phyloP scores from a whole-genome alignment of 106 monocot species.

The Allium fistulosum region DNA sequence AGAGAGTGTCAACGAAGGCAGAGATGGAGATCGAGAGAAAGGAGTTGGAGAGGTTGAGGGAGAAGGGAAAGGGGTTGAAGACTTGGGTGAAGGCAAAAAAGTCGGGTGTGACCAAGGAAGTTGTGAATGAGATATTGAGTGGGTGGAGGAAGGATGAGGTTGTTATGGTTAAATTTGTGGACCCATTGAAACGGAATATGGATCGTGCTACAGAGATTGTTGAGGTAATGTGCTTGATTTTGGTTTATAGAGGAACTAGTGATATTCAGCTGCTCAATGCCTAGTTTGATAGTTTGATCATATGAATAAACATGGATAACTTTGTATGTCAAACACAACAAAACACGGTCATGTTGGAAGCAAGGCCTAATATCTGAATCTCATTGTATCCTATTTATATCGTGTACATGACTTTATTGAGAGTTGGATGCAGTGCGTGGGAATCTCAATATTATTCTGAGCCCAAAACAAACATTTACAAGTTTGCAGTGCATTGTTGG shows the following conservation, averaged over 20 bases:
- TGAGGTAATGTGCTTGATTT: slow-evolving; percentile 40
- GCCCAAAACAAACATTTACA: too few species aligned
- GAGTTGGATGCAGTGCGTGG: too few species aligned
- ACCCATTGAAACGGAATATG: slow-evolving; percentile 68
- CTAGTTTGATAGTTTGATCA: too few species aligned
- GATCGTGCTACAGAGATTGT: slow-evolving; percentile 76
- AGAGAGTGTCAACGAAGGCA: slow-evolving; percentile 38
- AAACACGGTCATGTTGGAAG: too few species aligned
- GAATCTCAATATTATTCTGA: too few species aligned
- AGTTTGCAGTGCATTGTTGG: too few species aligned
- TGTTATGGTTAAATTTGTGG: slow-evolving; percentile 57
- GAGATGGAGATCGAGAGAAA: slow-evolving; percentile 35
- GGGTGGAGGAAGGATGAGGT: slow-evolving; percentile 59
- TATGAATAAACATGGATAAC: too few species aligned
- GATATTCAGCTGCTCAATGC: too few species aligned
- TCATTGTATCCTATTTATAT: too few species aligned
- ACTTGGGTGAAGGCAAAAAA: slow-evolving; percentile 80
- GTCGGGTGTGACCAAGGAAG: slow-evolving; percentile 68
- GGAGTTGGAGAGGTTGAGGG: slow-evolving; percentile 40
- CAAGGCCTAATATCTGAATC: too few species aligned
- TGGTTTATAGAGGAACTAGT: neutral
- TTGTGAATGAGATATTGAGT: slow-evolving; percentile 52
- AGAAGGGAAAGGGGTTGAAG: slow-evolving; percentile 37
- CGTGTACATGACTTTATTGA: too few species aligned
- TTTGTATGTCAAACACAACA: too few species aligned